Evolutionary conservation across 495 filamentous ascomycete species (phyloP).

Genomic region (Penicillium silybi): DNA sequence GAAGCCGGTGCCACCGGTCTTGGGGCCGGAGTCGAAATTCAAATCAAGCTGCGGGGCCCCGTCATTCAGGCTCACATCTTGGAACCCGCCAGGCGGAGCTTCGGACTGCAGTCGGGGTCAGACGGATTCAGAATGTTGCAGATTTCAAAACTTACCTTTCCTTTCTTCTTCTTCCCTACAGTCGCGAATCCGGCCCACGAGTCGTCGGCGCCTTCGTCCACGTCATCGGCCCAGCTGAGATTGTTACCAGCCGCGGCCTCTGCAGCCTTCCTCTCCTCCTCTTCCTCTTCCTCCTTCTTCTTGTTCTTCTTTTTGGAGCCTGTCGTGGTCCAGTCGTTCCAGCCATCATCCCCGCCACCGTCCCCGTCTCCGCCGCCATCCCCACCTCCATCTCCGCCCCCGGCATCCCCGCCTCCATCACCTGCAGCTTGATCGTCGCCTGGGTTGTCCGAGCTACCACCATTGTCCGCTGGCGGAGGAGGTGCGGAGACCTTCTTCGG

Average conservation of each 20-base stretch:
- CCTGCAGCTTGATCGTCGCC: conserved; percentile 24
- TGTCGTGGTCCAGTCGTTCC: conserved; percentile 37
- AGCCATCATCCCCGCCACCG: conserved; percentile 28
- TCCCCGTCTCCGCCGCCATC: conserved; percentile 17
- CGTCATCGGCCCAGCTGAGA: conserved; percentile 46
- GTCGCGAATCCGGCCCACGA: conserved; percentile 34
- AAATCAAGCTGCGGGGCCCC: conserved; percentile 43
- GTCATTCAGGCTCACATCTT: conserved; percentile 44
- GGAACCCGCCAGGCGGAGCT: conserved; percentile 33
- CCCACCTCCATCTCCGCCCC: conserved; percentile 10
- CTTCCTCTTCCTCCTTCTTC: conserved; percentile 35
- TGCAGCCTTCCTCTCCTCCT: conserved; percentile 33
- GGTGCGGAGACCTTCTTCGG: conserved; percentile 33
- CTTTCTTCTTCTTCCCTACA: conserved; percentile 47
- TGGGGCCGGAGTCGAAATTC: conserved; percentile 36
- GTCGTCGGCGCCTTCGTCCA: conserved; percentile 28
- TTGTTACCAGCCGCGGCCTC: conserved; percentile 31
- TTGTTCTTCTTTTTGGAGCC: conserved; percentile 41
- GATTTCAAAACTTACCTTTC: conserved; percentile 32
- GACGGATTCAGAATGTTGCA: background rate
- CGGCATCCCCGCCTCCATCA: conserved; percentile 29
- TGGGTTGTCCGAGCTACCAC: conserved; percentile 24
- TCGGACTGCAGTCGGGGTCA: conserved; percentile 19
- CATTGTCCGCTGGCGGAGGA: conserved; percentile 17
- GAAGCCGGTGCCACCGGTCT: conserved; percentile 32